A percentile compares a stretch with the other conserved stretches of the same genome.
phyloP scores from a whole-genome alignment of 2,329 filamentous ascomycete genomes.

The Claviceps sp. region DNA sequence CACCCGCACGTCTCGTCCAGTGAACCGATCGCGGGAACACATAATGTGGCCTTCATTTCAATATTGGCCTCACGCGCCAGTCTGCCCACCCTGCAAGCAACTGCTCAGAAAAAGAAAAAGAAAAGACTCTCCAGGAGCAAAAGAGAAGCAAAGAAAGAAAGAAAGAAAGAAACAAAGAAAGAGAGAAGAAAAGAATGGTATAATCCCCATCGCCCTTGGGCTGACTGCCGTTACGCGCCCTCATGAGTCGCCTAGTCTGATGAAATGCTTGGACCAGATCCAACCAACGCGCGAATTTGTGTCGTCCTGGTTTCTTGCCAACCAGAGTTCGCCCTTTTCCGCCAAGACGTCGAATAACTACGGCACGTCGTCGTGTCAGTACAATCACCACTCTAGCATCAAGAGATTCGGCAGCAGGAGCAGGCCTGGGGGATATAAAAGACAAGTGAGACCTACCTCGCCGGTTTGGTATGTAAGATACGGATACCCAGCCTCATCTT shows the following conservation, averaged over 20 bases:
- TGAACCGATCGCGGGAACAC: too few species aligned
- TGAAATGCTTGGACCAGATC: conserved; percentile 99
- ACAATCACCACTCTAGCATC: neutral
- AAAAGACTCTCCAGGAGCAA: neutral
- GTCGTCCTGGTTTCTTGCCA: conserved; percentile 95
- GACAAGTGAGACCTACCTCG: conserved; percentile 43
- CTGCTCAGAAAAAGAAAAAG: neutral
- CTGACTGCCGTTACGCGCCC: neutral
- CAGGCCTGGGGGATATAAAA: too few species aligned
- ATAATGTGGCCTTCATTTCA: too few species aligned
- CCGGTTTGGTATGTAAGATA: conserved; percentile 93
- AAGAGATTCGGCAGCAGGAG: neutral
- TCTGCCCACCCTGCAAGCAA: too few species aligned
- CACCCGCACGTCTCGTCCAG: too few species aligned
- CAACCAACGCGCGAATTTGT: conserved; percentile 66
- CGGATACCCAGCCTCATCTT: conserved; percentile 86
- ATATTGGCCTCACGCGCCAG: too few species aligned
- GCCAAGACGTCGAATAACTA: conserved; percentile 83
- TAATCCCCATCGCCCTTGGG: too few species aligned
- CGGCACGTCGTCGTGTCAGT: neutral
- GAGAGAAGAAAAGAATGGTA: neutral
- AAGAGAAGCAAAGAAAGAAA: neutral
- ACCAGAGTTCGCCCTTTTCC: conserved; percentile 94
- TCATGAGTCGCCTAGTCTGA: conserved; percentile 43
- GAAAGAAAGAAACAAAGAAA: neutral